Conservation (phyloP, 2,329 filamentous ascomycete genomes). For the Helicocarpus griseus region DNA sequence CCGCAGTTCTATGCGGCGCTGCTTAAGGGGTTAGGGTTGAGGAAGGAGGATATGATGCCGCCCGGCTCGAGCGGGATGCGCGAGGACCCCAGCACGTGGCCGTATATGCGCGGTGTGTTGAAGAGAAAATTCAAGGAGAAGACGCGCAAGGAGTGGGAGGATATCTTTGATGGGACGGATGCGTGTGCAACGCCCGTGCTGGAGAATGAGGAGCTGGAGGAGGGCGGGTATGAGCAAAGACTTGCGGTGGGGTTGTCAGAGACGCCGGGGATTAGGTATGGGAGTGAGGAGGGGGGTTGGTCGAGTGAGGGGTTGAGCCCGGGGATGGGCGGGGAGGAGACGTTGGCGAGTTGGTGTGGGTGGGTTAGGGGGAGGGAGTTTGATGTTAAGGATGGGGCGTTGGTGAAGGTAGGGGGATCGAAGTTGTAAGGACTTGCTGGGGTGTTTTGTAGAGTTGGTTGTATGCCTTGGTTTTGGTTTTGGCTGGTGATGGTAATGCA, state of each 20-base stretch:
- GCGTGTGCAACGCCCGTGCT: slow-evolving; percentile 88
- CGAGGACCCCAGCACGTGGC: slow-evolving; percentile 57
- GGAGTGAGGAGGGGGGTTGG: slow-evolving; percentile 60
- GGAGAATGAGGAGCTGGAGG: slow-evolving; percentile 61
- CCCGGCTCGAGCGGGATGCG: slow-evolving; percentile 43
- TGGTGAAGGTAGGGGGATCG: slow-evolving; percentile 41
- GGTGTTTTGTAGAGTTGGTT: background rate
- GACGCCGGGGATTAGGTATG: slow-evolving; percentile 56
- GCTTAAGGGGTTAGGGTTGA: slow-evolving; percentile 56
- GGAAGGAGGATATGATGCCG: slow-evolving; percentile 33
- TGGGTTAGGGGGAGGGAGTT: slow-evolving; percentile 67
- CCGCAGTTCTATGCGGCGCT: slow-evolving; percentile 70
- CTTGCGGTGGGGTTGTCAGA: slow-evolving; percentile 45
- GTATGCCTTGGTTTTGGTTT: no score
- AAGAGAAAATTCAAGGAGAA: slow-evolving; percentile 55
- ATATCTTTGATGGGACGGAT: slow-evolving; percentile 78
- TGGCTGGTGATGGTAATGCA: background rate
- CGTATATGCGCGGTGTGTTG: slow-evolving; percentile 53
- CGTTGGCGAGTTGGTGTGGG: slow-evolving; percentile 62
- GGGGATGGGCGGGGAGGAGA: slow-evolving; percentile 63
- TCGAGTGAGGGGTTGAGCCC: slow-evolving; percentile 48
- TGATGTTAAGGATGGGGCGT: slow-evolving; percentile 52
- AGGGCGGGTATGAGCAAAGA: slow-evolving; percentile 40
- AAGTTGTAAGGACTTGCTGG: slow-evolving; percentile 8
- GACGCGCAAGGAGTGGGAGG: slow-evolving; percentile 72